Evolutionary conservation across 495 filamentous ascomycete genomes (phyloP).

Genomic region (Neurospora sublineolata): DNA sequence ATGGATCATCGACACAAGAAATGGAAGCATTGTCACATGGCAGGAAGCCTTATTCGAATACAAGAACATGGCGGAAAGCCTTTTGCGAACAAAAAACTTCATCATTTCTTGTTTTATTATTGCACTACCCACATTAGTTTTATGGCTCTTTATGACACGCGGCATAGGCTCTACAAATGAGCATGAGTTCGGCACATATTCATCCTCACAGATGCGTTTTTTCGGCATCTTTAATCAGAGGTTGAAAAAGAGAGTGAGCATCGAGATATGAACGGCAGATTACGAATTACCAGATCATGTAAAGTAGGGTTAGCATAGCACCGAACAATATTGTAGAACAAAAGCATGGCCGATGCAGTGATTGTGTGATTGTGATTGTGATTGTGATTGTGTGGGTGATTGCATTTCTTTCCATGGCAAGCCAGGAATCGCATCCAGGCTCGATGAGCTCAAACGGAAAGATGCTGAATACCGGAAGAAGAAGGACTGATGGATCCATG

Average conservation of each 20-base stretch:
- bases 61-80: neutral
- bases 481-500: neutral
- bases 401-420: neutral
- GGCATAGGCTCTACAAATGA: neutral
- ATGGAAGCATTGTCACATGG: neutral
- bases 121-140: neutral
- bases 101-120: neutral
- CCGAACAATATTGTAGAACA: neutral
- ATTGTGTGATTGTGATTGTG: neutral
- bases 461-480: neutral
- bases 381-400: neutral
- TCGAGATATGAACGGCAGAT: neutral
- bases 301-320: neutral
- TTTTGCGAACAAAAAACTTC: neutral
- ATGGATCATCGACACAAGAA: neutral
- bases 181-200: neutral
- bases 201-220: neutral
- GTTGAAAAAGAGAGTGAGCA: neutral
- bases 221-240: neutral
- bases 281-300: neutral
- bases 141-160: neutral
- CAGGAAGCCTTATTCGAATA: neutral
- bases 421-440: neutral
- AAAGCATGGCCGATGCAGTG: neutral
- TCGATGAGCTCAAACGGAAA: neutral